Evolutionary conservation across 306 rosid species (phyloP).

Genomic region (Pyrus pyrifolia): DNA sequence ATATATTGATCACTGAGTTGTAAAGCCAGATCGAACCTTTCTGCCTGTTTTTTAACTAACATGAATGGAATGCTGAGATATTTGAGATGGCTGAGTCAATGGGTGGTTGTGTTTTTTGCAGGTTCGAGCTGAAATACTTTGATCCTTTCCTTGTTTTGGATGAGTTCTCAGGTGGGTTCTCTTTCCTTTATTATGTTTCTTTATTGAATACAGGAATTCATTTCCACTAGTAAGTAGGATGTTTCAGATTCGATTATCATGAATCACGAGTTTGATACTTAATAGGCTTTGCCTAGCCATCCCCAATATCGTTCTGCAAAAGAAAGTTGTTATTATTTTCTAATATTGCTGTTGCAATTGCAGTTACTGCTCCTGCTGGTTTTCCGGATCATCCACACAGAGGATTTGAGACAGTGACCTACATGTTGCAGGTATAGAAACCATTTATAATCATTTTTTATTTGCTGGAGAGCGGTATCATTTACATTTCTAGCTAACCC

Average conservation of each 20-base stretch:
- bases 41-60: neutral
- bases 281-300: neutral
- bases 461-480: neutral
- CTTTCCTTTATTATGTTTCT: constrained; percentile 12
- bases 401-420: constrained; percentile 99
- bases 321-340: neutral
- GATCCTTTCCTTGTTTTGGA: constrained; percentile 92
- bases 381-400: constrained; percentile 99
- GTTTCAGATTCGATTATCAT: neutral
- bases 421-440: constrained; percentile 85
- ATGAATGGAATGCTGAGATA: neutral
- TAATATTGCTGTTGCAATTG: constrained; percentile 11
- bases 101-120: constrained; percentile 24
- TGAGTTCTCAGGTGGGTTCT: constrained; percentile 85
- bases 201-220: neutral
- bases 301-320: neutral
- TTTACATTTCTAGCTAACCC: neutral
- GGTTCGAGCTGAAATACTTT: constrained; percentile 86
- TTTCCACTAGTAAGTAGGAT: too few species aligned
- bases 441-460: neutral
- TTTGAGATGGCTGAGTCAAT: constrained; percentile 23
- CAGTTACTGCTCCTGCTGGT: constrained; percentile 96
- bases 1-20: neutral
- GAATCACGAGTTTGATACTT: too few species aligned
- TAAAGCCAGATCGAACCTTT: neutral